Base-by-base conservation (phyloP, 1,284 basidiomycete genomes). In the Melampsora larici-populina region DNA sequence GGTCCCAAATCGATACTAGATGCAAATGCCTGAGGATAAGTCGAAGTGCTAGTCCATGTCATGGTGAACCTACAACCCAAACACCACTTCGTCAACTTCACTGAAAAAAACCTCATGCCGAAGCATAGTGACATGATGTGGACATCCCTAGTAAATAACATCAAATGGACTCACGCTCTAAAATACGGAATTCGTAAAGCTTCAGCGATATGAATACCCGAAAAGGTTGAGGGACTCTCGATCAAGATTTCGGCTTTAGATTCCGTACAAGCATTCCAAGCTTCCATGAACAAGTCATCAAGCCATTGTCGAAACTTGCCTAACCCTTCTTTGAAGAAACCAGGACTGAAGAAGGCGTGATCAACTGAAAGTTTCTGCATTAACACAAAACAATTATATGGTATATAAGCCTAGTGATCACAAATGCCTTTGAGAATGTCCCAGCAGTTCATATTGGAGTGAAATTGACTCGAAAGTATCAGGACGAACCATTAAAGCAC, bases 181-280 rank as follows among this genome's bases (percentile, higher is more conserved):
- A 91, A 98, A 84, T 96, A 99, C 2, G 96, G 96, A 71, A 98
- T 93, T 40, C 87, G 87, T n/a, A 99, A 86, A 0, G 93, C 94
- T 83, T 99, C 96, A 21, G 96, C 96, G 73, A 99, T 94, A 81
- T 99, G 96, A 79, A 92, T 92, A n/a, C 96, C 96, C 24, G 91
- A 93, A 90, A 98, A 98, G 4, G 96, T 94, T 82, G 92, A 94
- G 0, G 96, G 96, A 82, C 92, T 94, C 85, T 99, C 96, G 71
- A 99, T 87, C 69, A 99, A 87, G 33, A 98, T 88, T 83, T 99
- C 94, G 0, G 93, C 93, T 29, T 89, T 90, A 29, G 82, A 81
- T 18, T 81, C 82, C 85, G 96, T 92, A 83, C 96, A 98, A 4
- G 94, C 95, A 78, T 93, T 89, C 94, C 94, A 99, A 0, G 94